Base-by-base conservation (phyloP, 78 protist species). In the Capsaspora owczarzaki region DNA sequence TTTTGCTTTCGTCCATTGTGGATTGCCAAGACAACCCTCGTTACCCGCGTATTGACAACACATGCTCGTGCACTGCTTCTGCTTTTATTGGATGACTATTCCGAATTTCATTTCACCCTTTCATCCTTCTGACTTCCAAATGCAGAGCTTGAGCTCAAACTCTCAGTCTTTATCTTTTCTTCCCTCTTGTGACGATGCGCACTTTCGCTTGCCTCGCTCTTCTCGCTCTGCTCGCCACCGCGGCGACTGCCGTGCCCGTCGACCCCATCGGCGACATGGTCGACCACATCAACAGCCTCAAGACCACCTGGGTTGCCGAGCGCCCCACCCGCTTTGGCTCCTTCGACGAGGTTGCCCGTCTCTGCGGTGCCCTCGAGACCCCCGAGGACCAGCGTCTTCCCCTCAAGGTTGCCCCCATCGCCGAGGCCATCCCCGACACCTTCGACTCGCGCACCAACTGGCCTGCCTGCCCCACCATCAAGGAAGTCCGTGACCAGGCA, bases 401-500 rank as follows among this genome's bases (percentile, higher is more conserved):
- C 37, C 19, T 19, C 42, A 41, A 37, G 53, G 38, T 44, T 60
- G 29, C 44, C n/a, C 23, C 14, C 41, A 38, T 71, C 20, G 44
- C 53, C 33, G 77, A 29, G 44, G 60, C 4, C 60, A 31, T 71
- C 23, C 77, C 77, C 77, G n/a, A 6, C 77, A 0, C 51, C 23
- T 71, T 71, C 77, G 77, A 71, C 46, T 37, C 77, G 23, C 77
- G 77, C 77, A 44, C 51, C 38, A 29, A 71, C 42, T 71, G 77
- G 77, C 33, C 61, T 60, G n/a, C 1, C 38, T 71, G 77, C 60
- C 38, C 53, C 20, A 14, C 61, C 60, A 44, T 44, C 61, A 37
- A 37, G 61, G 41, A 37, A 41, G 14, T 71, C 77, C 77, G 77
- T 38, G 77, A 71, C 60, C 77, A 71, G 77, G 77, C 44, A 3